Evolutionary conservation across 768 basidiomycete species (phyloP).

Genomic region (Paxillus rubicundulus): DNA sequence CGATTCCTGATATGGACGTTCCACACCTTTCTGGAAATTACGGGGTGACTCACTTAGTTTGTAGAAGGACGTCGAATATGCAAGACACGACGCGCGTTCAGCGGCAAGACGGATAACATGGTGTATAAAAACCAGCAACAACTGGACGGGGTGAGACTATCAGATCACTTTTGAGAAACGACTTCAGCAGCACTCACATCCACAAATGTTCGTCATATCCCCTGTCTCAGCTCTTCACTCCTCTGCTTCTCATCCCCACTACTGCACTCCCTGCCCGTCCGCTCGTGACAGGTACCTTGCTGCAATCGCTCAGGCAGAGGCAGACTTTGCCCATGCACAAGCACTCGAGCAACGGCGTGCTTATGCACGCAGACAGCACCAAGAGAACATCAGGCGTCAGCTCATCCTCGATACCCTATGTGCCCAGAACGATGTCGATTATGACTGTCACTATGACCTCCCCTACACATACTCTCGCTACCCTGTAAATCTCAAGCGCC

Average conservation of each 20-base stretch:
- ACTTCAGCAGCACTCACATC: neutral
- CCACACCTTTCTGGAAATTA: conserved; percentile 4
- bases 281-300: conserved; percentile 37
- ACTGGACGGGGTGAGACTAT: neutral
- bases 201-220: conserved; percentile 8
- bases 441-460: neutral
- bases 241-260: neutral
- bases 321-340: conserved; percentile 17
- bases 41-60: neutral
- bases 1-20: conserved; percentile 1
- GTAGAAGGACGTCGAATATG: neutral
- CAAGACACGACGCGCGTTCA: neutral
- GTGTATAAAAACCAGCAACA: conserved; percentile 1
- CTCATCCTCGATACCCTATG: neutral
- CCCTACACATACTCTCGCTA: neutral
- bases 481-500: neutral
- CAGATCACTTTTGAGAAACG: neutral
- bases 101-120: neutral
- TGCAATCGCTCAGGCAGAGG: conserved; percentile 33
- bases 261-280: neutral
- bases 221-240: conserved; percentile 4
- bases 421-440: neutral
- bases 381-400: neutral
- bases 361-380: neutral
- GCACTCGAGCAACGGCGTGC: neutral